Evolutionary conservation across 371 early-diverging fungal species (phyloP), one percentile per base, ranked within the genome.

Genomic region (Conidiobolus incongruus): DNA sequence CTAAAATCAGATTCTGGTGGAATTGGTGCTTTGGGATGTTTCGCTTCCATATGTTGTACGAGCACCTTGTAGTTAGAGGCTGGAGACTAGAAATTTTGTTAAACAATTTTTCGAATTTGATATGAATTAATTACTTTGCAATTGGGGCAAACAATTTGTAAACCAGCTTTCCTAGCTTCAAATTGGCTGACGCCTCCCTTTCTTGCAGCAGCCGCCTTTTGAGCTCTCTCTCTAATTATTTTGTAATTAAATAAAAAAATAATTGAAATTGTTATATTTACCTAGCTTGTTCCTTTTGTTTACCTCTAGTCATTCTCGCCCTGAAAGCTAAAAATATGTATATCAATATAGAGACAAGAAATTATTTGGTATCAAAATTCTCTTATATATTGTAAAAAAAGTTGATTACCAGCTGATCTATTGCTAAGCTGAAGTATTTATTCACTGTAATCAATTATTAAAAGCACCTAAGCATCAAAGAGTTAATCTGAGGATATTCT

Each of bases 1-100:
- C n/a, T n/a, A n/a, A n/a, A n/a, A n/a, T n/a, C n/a, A n/a, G n/a
- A n/a, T 37, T 53, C 66, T 7, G 64, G 49, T 33, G 67, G 70
- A 37, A 70, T 49, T 13, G 59, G 17, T 19, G 59, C 65, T 50
- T 66, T 67, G 22, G 67, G 67, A 50, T 70, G 70, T 35, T 70
- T 70, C 16, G 70, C 70, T 44, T 65, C 69, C 68, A 74, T 70
- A 47, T 74, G 75, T 36, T 66, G 63, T 17, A 61, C 60, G 35
- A 74, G 46, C 17, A 67, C 48, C 24, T 71, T 74, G 46, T 71
- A 71, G 24, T 63, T 62, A 10, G 75, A 58, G 26, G 51, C 50
- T 10, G 55, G 56, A 19, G 38, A 47, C 61, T 61, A 26, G 20
- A 16, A 5, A 38, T 19, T 21, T 38, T 13, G 21, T 5, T 38